Evolutionary conservation across 1,139 yeast species (phyloP).

Genomic region (Nakaseomyces kungkrabaensis): DNA sequence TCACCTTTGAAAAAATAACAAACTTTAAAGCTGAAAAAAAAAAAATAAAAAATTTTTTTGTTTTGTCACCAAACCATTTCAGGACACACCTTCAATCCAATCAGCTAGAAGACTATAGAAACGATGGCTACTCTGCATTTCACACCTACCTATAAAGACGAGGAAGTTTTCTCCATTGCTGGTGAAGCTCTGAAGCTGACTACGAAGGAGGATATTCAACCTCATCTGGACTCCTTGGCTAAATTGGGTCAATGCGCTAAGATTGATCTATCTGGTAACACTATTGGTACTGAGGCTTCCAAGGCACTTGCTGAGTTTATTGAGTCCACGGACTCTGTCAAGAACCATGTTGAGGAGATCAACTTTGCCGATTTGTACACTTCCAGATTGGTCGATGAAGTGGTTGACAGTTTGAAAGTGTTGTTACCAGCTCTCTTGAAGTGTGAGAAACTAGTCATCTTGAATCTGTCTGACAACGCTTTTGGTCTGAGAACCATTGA

Average conservation of each 20-base stretch:
- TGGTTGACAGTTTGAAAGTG: constrained; percentile 69
- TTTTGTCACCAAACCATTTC: no score
- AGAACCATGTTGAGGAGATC: constrained; percentile 49
- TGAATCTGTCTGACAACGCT: constrained; percentile 90
- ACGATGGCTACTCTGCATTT: constrained; percentile 33
- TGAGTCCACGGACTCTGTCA: constrained; percentile 33
- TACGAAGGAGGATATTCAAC: constrained; percentile 59
- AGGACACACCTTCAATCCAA: no score
- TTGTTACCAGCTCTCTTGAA: constrained; percentile 64
- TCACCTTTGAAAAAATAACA: no score
- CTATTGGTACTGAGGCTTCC: constrained; percentile 87
- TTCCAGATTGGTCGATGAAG: constrained; percentile 88
- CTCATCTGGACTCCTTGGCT: constrained; percentile 39
- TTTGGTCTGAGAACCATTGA: constrained; percentile 93
- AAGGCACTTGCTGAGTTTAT: constrained; percentile 58
- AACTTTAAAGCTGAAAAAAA: no score
- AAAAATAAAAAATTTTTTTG: background rate
- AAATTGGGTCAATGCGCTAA: constrained; percentile 39
- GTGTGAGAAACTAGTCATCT: constrained; percentile 57
- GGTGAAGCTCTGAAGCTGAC: constrained; percentile 75
- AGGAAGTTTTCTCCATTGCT: constrained; percentile 47
- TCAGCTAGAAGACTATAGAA: no score
- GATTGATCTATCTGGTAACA: constrained; percentile 83
- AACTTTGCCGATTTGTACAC: constrained; percentile 89
- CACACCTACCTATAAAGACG: constrained; percentile 24